Percentiles rank a stretch among this genome's conserved stretches.
phyloP scores from a whole-genome alignment of 805 yeast species.

The Ogataea minuta region DNA sequence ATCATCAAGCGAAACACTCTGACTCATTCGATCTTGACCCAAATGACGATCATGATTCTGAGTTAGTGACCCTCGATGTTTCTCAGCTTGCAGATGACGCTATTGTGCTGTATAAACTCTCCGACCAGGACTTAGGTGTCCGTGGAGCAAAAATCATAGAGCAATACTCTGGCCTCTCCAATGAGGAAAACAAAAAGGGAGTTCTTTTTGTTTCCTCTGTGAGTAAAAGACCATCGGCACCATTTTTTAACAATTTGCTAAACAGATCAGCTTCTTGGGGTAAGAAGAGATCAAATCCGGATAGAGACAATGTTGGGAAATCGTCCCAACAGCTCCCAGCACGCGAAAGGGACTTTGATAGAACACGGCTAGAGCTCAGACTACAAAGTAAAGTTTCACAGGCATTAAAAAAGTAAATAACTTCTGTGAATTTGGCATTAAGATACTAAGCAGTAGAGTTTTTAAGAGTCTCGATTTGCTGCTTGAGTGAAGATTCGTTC shows the following conservation, averaged over 20 bases:
- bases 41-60: background rate
- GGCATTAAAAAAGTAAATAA: constrained; percentile 29
- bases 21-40: constrained; percentile 10
- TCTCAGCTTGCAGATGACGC: constrained; percentile 20
- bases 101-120: constrained; percentile 16
- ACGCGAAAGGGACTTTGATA: constrained; percentile 38
- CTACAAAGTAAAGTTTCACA: constrained; percentile 44
- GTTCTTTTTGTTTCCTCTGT: constrained; percentile 17
- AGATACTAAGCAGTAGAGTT: constrained; percentile 8
- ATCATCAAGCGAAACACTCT: constrained; percentile 17
- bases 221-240: constrained; percentile 10
- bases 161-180: constrained; percentile 22
- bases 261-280: constrained; percentile 15
- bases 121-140: constrained; percentile 13
- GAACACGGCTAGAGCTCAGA: constrained; percentile 47
- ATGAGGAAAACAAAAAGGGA: constrained; percentile 21
- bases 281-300: too few species aligned
- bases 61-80: constrained; percentile 13
- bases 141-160: constrained; percentile 20
- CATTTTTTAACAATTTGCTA: constrained; percentile 15
- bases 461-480: constrained; percentile 50
- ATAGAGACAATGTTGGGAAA: background rate
- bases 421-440: background rate
- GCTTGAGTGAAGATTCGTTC: constrained; percentile 64
- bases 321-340: background rate